A percentile compares a stretch with the other conserved stretches of the same genome.
Conservation (phyloP, 2,329 filamentous ascomycete species). For the Aureobasidium sp. region DNA sequence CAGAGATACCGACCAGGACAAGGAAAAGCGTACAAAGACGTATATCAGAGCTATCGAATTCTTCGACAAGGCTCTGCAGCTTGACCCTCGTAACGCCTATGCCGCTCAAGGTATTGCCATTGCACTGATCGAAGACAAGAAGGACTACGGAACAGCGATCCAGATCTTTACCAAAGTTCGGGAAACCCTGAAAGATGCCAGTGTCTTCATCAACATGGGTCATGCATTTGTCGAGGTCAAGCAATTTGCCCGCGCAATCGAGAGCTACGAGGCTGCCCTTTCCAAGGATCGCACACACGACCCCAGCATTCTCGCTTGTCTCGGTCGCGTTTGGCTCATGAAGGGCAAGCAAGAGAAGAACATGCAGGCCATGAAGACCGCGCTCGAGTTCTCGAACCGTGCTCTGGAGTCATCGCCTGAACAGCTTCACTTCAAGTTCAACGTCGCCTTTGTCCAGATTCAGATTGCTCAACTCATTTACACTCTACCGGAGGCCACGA, state of each 20-base stretch:
- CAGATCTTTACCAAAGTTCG: slow-evolving; percentile 84
- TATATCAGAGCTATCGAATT: slow-evolving; percentile 95
- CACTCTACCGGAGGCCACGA: slow-evolving; percentile 63
- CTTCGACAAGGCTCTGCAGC: slow-evolving; percentile 90
- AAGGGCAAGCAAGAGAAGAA: slow-evolving; percentile 64
- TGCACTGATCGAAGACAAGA: slow-evolving; percentile 87
- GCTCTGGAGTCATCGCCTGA: slow-evolving; percentile 72
- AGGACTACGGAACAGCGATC: slow-evolving; percentile 73
- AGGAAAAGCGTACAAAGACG: slow-evolving; percentile 76
- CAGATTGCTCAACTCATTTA: slow-evolving; percentile 80
- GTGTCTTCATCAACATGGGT: slow-evolving; percentile 85
- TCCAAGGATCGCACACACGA: slow-evolving; percentile 72
- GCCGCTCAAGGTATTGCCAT: slow-evolving; percentile 95
- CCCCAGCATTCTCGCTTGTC: slow-evolving; percentile 70
- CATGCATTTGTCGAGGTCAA: slow-evolving; percentile 86
- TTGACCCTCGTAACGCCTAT: slow-evolving; percentile 94
- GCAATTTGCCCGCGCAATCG: slow-evolving; percentile 85
- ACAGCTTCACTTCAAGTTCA: slow-evolving; percentile 90
- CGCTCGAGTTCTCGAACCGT: slow-evolving; percentile 56
- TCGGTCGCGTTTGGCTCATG: slow-evolving; percentile 80
- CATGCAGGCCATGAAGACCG: slow-evolving; percentile 53
- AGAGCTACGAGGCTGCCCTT: slow-evolving; percentile 82
- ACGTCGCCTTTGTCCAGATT: slow-evolving; percentile 94
- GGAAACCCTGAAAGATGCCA: slow-evolving; percentile 81
- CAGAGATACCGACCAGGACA: slow-evolving; percentile 79